Evolutionary conservation across 768 basidiomycete species (phyloP), one percentile per base, ranked within the genome.

Genomic region (Astraeus odoratus): DNA sequence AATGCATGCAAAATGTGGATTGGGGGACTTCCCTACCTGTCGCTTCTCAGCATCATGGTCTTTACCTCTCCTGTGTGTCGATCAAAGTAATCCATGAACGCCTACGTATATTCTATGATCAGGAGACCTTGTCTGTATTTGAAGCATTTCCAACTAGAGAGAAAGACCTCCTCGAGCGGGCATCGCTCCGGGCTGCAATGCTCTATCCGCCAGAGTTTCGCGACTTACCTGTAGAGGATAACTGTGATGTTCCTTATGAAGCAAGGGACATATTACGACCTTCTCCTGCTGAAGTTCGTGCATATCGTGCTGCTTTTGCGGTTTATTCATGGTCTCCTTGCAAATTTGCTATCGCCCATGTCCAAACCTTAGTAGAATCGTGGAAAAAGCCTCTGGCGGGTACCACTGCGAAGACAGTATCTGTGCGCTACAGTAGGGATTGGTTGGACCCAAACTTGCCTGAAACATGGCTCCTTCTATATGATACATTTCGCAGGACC

Each of bases 1-100:
- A 44, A 3, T 51, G 49, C 2, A 74, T 72, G 67, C 65, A 74
- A 47, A 54, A 51, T 4, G 62, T 70, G 1, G 18, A 51, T 13
- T 64, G 72, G 71, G 22, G 15, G 36, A 16, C 29, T 10, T 25
- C 13, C 10, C 38, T 60, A 10, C 40, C 57, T 4, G 57, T 10
- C 40, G 57, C 35, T 55, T 35, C 64, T 7, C 70, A 70, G 44
- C 57, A 62, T 44, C 46, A 54, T 45, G 53, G 34, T 16, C 58
- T 67, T 41, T 50, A 52, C 22, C 22, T 45, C 19, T 43, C 52
- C 9, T 53, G 51, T 8, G 39, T 52, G n/a, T 47, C 53, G 27
- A 66, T 70, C 37, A 39, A 65, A 25, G 39, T 56, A 4, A 58
- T 37, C 8, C 46, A 35, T 9, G 39, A 50, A 18, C 38, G 36